Conservation (phyloP, 129 eudicot genomes). For the Saposhnikovia divaricata region DNA sequence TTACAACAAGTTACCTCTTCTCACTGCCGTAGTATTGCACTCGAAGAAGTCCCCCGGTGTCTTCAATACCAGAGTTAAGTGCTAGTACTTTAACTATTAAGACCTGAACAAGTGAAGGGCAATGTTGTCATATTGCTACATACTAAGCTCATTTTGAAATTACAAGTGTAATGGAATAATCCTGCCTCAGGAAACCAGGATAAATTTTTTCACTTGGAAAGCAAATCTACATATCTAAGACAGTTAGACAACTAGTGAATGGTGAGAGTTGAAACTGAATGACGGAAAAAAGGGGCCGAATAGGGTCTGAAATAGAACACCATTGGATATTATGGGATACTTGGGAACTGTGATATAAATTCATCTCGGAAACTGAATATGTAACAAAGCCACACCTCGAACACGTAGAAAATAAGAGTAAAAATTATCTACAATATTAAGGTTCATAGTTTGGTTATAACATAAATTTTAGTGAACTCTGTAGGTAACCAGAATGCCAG, state of each 20-base stretch:
- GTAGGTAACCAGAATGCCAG: too few species aligned
- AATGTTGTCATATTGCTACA: background rate
- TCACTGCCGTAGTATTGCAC: slow-evolving; percentile 31
- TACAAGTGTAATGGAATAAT: background rate
- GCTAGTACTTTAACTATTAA: slow-evolving; percentile 1
- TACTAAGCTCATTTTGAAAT: background rate
- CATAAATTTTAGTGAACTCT: too few species aligned
- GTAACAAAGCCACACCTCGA: too few species aligned
- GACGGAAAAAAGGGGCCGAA: background rate
- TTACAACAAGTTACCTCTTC: slow-evolving; percentile 21
- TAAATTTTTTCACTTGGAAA: background rate
- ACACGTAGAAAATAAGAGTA: background rate
- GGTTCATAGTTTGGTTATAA: background rate
- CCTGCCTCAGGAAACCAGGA: background rate
- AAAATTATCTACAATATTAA: background rate
- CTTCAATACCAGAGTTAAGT: background rate
- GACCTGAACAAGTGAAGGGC: slow-evolving; percentile 12
- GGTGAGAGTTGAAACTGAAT: background rate
- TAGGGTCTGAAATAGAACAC: background rate
- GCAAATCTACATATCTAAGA: background rate
- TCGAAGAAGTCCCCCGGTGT: slow-evolving; percentile 15
- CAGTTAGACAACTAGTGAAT: background rate
- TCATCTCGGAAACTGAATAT: background rate
- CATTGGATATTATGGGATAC: background rate
- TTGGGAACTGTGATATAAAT: background rate